Percentiles rank a stretch among this genome's conserved stretches.
Evolutionary conservation across 768 basidiomycete genomes (phyloP).

Genomic region (Strobilomyces confusus): DNA sequence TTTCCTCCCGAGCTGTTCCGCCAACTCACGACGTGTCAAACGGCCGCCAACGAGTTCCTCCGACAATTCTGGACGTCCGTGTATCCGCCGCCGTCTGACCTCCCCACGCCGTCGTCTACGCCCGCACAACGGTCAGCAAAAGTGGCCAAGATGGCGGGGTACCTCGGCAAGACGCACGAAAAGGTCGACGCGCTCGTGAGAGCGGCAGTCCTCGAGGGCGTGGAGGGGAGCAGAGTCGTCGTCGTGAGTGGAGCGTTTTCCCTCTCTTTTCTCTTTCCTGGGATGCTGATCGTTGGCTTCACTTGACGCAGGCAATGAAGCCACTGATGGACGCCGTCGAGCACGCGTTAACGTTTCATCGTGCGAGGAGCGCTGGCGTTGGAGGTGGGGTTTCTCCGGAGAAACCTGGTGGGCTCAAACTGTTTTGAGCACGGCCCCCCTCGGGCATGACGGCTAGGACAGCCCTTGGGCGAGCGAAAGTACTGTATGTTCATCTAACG

Average conservation of each 20-base stretch:
- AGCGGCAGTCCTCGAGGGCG: constrained; percentile 52
- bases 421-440: background rate
- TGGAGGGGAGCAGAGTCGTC: constrained; percentile 60
- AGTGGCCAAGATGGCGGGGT: constrained; percentile 83
- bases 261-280: too few relatives aligned
- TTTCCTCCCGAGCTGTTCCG: constrained; percentile 75
- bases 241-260: constrained; percentile 44
- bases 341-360: constrained; percentile 63
- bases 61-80: constrained; percentile 93
- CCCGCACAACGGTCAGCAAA: constrained; percentile 71
- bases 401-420: background rate
- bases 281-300: background rate
- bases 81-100: constrained; percentile 67
- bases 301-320: constrained; percentile 59
- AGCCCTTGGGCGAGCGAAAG: background rate
- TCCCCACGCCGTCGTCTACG: constrained; percentile 47
- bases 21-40: constrained; percentile 87
- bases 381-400: constrained; percentile 10
- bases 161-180: constrained; percentile 73
- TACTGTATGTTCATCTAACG: constrained; percentile 6
- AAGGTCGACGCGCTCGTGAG: constrained; percentile 78
- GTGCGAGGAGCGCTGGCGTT: constrained; percentile 29
- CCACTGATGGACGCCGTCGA: constrained; percentile 71
- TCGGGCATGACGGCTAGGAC: background rate
- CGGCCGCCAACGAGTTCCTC: constrained; percentile 92